Evolutionary conservation across 2,329 filamentous ascomycete genomes (phyloP).

Genomic region (Alternaria sp.): DNA sequence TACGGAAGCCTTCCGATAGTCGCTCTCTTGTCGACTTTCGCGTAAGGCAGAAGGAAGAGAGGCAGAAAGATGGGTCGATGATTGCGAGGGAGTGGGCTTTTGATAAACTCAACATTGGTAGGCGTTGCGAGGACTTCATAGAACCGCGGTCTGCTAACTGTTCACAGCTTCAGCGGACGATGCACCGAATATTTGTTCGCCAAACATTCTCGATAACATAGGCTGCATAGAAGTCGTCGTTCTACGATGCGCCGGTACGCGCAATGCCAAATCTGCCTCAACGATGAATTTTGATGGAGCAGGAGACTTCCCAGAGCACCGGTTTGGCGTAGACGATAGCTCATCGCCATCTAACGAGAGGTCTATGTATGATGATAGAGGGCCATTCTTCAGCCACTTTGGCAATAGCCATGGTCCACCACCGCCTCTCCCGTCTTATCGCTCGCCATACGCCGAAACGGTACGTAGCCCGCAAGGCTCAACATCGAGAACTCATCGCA

Average conservation of each 20-base stretch:
- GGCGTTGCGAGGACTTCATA: slow-evolving; percentile 1
- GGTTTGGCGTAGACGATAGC: slow-evolving; percentile 21
- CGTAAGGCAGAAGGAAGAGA: slow-evolving; percentile 62
- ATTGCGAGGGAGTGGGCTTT: slow-evolving; percentile 62
- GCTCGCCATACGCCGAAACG: slow-evolving; percentile 22
- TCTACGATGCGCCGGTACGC: slow-evolving; percentile 49
- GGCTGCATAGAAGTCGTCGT: slow-evolving; percentile 59
- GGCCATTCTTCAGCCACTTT: not conserved
- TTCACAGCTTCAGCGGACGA: slow-evolving; percentile 47
- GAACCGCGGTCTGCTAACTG: slow-evolving; percentile 15
- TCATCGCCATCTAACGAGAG: not conserved
- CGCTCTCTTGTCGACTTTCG: slow-evolving; percentile 55
- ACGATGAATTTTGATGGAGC: slow-evolving; percentile 41
- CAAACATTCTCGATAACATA: slow-evolving; percentile 48
- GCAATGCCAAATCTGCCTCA: slow-evolving; percentile 22
- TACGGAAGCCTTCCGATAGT: slow-evolving; percentile 35
- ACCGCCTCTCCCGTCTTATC: slow-evolving; percentile 13
- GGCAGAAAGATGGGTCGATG: slow-evolving; percentile 54
- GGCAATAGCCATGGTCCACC: slow-evolving; percentile 1
- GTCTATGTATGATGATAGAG: slow-evolving; percentile 28
- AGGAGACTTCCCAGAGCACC: slow-evolving; percentile 23
- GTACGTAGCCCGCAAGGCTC: slow-evolving; percentile 8
- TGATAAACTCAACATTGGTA: slow-evolving; percentile 57
- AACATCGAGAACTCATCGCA: slow-evolving; percentile 3
- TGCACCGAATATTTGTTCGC: slow-evolving; percentile 38